These are phyloP conservation scores for Leccinum huronense DNA, from an alignment of 1,284 basidiomycete genomes.

Conservation along the genomic window DNA sequence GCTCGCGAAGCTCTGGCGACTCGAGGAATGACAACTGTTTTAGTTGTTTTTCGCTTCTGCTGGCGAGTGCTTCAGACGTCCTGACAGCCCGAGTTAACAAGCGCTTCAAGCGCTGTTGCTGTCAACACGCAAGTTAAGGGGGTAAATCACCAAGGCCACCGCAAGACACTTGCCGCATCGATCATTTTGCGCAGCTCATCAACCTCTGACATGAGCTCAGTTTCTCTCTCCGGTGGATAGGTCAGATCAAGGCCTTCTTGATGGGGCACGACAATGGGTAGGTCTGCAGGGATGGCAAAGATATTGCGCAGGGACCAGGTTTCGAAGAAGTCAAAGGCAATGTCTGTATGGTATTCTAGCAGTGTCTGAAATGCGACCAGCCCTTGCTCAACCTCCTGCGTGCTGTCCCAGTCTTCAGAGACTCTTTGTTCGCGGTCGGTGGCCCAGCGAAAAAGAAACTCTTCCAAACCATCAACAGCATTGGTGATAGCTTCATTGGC, in stretches of 20 bases:
- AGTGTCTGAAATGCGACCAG: slow-evolving; percentile 75
- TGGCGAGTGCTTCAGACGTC: slow-evolving; percentile 44
- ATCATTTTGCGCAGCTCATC: slow-evolving; percentile 56
- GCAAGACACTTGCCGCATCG: slow-evolving; percentile 50
- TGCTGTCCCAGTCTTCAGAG: slow-evolving; percentile 52
- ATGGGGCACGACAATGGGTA: slow-evolving; percentile 69
- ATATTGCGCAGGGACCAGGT: slow-evolving; percentile 77
- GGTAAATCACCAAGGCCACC: slow-evolving; percentile 8
- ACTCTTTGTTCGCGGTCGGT: slow-evolving; percentile 49
- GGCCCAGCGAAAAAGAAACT: slow-evolving; percentile 68
- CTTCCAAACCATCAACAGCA: slow-evolving; percentile 71
- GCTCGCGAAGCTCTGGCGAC: slow-evolving; percentile 33
- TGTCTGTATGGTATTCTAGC: slow-evolving; percentile 73
- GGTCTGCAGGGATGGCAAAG: slow-evolving; percentile 61
- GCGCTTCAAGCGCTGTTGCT: slow-evolving; percentile 67
- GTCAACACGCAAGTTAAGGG: slow-evolving; percentile 7
- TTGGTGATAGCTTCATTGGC: slow-evolving; percentile 67
- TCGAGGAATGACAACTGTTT: slow-evolving; percentile 48
- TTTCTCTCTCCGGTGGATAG: slow-evolving; percentile 48
- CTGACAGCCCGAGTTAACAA: slow-evolving; percentile 48
- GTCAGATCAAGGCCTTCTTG: slow-evolving; percentile 59
- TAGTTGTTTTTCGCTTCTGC: slow-evolving; percentile 44
- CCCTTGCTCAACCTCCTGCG: slow-evolving; percentile 69
- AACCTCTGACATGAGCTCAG: slow-evolving; percentile 60
- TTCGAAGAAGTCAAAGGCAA: slow-evolving; percentile 80